A percentile compares a stretch with the other conserved stretches of the same genome.
These are phyloP conservation scores for Saccharomyces hybrid DNA, from an alignment of 1,139 yeast species.

Conservation along the genomic window DNA sequence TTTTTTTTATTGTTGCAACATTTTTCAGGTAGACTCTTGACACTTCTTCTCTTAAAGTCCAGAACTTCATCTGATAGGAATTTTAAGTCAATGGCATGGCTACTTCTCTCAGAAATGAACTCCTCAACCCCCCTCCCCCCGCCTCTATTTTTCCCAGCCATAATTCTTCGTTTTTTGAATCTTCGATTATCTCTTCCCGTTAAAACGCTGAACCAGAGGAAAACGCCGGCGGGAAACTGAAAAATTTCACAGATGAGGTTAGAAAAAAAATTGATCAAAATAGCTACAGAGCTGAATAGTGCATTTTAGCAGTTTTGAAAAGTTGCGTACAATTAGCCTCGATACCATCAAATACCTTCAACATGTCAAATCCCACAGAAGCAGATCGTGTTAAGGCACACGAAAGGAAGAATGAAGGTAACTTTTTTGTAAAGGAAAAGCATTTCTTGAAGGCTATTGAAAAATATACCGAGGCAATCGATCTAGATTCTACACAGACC, in stretches of 20 bases:
- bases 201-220: not conserved
- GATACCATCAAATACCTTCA: not conserved
- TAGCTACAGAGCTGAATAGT: not conserved
- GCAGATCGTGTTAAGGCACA: constrained; percentile 38
- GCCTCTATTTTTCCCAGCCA: too few species aligned
- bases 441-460: constrained; percentile 62
- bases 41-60: too few species aligned
- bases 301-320: not conserved
- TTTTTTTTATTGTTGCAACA: too few species aligned
- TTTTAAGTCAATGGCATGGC: too few species aligned
- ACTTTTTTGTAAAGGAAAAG: constrained; percentile 56
- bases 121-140: too few species aligned
- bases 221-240: not conserved
- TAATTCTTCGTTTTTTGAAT: too few species aligned
- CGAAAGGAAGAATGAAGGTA: constrained; percentile 63
- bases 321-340: not conserved
- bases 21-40: too few species aligned
- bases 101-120: too few species aligned
- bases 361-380: constrained; percentile 8
- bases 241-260: not conserved
- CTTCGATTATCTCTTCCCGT: not conserved
- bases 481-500: constrained; percentile 55
- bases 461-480: constrained; percentile 72
- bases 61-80: too few species aligned
- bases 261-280: not conserved